Conservation (phyloP, 2,329 filamentous ascomycete species). For the Pyrenophora teres region DNA sequence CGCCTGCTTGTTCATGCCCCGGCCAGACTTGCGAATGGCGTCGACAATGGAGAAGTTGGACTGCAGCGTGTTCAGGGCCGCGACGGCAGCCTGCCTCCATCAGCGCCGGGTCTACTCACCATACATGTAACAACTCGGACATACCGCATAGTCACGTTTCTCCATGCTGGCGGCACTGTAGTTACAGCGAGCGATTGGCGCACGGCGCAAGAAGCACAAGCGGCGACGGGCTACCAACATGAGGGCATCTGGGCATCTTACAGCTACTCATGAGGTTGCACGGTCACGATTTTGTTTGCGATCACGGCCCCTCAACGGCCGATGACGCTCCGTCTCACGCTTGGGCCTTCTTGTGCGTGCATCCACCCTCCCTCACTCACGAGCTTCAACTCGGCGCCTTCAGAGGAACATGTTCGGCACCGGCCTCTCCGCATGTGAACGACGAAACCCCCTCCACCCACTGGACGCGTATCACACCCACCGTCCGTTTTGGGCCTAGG, state of each 20-base stretch:
- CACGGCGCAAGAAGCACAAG: constrained; percentile 19
- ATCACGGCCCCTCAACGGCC: constrained; percentile 25
- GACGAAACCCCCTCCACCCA: background rate
- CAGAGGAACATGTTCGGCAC: background rate
- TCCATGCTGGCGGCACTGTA: constrained; percentile 33
- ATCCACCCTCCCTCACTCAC: background rate
- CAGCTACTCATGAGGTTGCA: constrained; percentile 6
- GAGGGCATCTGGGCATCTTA: constrained; percentile 38
- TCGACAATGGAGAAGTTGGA: constrained; percentile 80
- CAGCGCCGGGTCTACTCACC: constrained; percentile 13
- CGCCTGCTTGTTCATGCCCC: constrained; percentile 72
- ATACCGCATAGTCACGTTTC: constrained; percentile 44
- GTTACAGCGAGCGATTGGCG: constrained; percentile 17
- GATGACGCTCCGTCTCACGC: constrained; percentile 25
- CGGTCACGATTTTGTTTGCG: constrained; percentile 19
- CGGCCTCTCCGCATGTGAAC: background rate
- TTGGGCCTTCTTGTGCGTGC: background rate
- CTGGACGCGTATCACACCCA: background rate
- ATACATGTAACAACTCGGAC: constrained; percentile 6
- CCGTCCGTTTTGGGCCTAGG: background rate
- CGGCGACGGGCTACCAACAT: constrained; percentile 37
- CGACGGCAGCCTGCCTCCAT: constrained; percentile 65
- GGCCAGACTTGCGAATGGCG: constrained; percentile 74
- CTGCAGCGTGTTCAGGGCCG: constrained; percentile 75
- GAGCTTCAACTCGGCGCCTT: background rate